Evolutionary conservation across 495 filamentous ascomycete species (phyloP).

Genomic region (Penicillium odoratum): DNA sequence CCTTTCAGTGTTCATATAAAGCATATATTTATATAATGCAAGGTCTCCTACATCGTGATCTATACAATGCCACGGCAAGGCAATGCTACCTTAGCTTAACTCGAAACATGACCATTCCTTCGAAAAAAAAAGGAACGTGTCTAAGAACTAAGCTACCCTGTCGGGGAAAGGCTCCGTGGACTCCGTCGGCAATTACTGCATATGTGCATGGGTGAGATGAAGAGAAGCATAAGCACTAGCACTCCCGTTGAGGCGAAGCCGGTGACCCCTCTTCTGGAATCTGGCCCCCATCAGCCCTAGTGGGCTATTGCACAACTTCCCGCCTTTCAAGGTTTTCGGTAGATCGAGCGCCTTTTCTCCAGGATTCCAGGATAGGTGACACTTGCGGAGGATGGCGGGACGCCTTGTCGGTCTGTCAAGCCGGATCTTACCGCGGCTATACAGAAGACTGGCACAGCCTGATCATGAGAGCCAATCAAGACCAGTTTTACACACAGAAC

Average conservation of each 20-base stretch:
- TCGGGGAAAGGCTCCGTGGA: neutral
- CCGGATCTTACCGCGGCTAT: neutral
- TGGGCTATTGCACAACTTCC: constrained; percentile 3
- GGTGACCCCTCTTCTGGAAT: constrained; percentile 16
- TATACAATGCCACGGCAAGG: neutral
- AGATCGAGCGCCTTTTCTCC: neutral
- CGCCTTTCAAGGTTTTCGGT: neutral
- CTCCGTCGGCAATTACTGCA: constrained; percentile 5
- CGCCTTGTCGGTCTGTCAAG: constrained; percentile 3
- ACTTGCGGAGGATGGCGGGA: neutral
- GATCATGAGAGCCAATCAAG: neutral
- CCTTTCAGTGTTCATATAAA: neutral
- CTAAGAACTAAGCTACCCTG: neutral
- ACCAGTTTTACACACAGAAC: neutral
- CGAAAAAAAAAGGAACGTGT: neutral
- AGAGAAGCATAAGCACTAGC: constrained; percentile 23
- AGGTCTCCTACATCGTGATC: constrained; percentile 6
- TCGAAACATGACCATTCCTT: neutral
- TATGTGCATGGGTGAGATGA: neutral
- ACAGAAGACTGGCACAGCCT: neutral
- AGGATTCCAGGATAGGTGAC: neutral
- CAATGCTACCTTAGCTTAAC: neutral
- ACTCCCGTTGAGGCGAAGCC: constrained; percentile 7
- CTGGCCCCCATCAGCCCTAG: constrained; percentile 18
- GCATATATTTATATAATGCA: constrained; percentile 1